These are phyloP conservation scores for Tolypocladium ophioglossoides DNA, from an alignment of 2,329 filamentous ascomycete species.

Conservation along the genomic window DNA sequence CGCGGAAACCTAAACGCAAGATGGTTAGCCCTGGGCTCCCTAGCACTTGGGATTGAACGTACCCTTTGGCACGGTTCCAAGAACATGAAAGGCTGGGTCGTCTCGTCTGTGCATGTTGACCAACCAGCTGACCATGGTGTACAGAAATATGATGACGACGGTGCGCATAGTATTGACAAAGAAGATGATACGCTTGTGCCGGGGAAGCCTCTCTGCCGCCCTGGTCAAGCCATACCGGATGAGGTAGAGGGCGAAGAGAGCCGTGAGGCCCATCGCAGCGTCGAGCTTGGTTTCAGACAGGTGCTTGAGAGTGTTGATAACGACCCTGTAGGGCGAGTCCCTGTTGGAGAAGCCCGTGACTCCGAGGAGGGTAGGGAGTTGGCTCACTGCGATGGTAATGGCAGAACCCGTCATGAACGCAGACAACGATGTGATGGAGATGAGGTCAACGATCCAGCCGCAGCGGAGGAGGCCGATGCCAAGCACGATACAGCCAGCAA, in stretches of 20 bases:
- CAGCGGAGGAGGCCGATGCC: conserved; percentile 68
- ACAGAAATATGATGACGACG: conserved; percentile 82
- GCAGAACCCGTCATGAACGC: conserved; percentile 97
- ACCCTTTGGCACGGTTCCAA: conserved; percentile 67
- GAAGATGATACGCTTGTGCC: conserved; percentile 66
- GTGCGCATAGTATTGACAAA: conserved; percentile 87
- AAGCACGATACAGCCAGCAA: conserved; percentile 67
- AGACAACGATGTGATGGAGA: conserved; percentile 79
- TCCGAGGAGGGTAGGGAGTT: conserved; percentile 74
- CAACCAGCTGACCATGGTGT: conserved; percentile 82
- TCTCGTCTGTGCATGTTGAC: conserved; percentile 59
- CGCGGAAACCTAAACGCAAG: conserved; percentile 53
- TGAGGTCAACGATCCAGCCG: conserved; percentile 89
- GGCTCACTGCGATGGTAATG: conserved; percentile 76
- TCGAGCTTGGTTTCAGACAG: conserved; percentile 61
- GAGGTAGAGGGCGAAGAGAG: conserved; percentile 65
- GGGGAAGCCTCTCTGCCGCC: conserved; percentile 58
- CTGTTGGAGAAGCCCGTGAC: conserved; percentile 64
- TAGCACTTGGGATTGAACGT: neutral
- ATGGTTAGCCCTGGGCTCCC: neutral
- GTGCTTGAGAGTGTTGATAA: conserved; percentile 72
- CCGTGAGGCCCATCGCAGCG: conserved; percentile 79
- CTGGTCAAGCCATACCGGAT: conserved; percentile 57
- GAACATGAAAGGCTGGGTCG: conserved; percentile 60
- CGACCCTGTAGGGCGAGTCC: conserved; percentile 67